These are phyloP conservation scores for Pittosporum tobira DNA, from an alignment of 129 eudicot species.

Conservation along the genomic window DNA sequence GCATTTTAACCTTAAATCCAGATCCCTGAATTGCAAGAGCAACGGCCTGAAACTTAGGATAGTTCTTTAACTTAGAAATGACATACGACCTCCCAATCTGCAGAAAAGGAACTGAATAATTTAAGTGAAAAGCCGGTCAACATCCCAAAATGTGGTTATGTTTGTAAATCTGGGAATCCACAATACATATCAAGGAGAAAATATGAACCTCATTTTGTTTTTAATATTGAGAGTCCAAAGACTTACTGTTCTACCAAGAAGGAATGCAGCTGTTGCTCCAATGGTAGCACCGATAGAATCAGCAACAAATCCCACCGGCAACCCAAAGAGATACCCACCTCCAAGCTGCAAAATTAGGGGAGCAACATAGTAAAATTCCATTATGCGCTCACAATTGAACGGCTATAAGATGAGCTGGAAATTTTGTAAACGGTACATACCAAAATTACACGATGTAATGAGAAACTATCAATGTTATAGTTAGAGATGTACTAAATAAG, in stretches of 20 bases:
- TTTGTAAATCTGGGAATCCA: constrained; percentile 3
- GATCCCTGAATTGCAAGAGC: constrained; percentile 88
- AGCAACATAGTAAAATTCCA: background rate
- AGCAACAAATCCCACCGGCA: constrained; percentile 83
- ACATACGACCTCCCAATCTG: constrained; percentile 94
- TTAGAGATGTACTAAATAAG: background rate
- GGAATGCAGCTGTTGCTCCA: constrained; percentile 92
- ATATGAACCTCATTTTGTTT: constrained; percentile 7
- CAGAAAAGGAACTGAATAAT: constrained; percentile 13
- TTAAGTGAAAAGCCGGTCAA: background rate
- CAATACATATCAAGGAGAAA: background rate
- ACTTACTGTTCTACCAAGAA: constrained; percentile 87
- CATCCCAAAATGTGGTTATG: constrained; percentile 5
- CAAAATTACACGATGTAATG: background rate
- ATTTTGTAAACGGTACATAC: background rate
- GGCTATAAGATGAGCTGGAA: background rate
- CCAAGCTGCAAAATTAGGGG: constrained; percentile 58
- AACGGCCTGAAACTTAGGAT: constrained; percentile 88
- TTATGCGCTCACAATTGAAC: constrained; percentile 5
- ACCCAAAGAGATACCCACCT: constrained; percentile 95
- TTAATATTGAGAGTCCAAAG: background rate
- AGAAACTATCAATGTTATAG: too few relatives aligned
- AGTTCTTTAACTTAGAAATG: constrained; percentile 62
- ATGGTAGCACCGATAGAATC: constrained; percentile 91
- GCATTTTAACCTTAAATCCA: constrained; percentile 74